Conservation (phyloP, 495 filamentous ascomycete species). For the Penicillium ucsense region DNA sequence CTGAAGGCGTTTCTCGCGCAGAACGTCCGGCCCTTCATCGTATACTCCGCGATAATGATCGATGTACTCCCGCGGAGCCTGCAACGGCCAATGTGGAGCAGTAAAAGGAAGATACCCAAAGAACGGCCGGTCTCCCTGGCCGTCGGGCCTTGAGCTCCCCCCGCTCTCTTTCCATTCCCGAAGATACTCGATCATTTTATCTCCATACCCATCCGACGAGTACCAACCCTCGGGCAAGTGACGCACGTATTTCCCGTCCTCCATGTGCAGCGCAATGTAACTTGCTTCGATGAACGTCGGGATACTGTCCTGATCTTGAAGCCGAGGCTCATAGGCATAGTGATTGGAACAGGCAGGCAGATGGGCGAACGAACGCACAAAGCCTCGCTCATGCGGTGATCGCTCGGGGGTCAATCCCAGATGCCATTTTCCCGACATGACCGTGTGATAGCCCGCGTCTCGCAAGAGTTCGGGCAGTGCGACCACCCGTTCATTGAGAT, state of each 20-base stretch:
- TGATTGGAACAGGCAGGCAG: conserved; percentile 52
- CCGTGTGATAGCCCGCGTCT: conserved; percentile 52
- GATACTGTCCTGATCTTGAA: conserved; percentile 31
- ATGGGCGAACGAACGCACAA: conserved; percentile 39
- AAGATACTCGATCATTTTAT: conserved; percentile 44
- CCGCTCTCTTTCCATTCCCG: conserved; percentile 40
- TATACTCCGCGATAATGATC: conserved; percentile 47
- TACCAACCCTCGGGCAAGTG: conserved; percentile 48
- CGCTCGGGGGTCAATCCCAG: conserved; percentile 37
- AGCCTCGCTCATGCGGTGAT: conserved; percentile 33
- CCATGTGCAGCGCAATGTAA: conserved; percentile 48
- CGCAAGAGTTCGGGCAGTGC: conserved; percentile 52
- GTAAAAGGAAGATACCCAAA: conserved; percentile 52
- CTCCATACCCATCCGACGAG: conserved; percentile 43
- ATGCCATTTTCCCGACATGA: conserved; percentile 56
- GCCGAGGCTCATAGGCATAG: conserved; percentile 50
- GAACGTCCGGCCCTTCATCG: conserved; percentile 45
- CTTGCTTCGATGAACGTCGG: conserved; percentile 43
- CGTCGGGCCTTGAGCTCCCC: conserved; percentile 14
- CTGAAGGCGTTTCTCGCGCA: conserved; percentile 40
- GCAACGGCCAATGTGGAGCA: conserved; percentile 54
- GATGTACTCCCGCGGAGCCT: conserved; percentile 43
- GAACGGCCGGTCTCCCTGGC: conserved; percentile 42
- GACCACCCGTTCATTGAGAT: conserved; percentile 52
- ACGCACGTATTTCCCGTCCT: conserved; percentile 46